A percentile compares a stretch with the other conserved stretches of the same genome.
Conservation (phyloP, 345 rosid genomes). For the Boechera divaricarpa region DNA sequence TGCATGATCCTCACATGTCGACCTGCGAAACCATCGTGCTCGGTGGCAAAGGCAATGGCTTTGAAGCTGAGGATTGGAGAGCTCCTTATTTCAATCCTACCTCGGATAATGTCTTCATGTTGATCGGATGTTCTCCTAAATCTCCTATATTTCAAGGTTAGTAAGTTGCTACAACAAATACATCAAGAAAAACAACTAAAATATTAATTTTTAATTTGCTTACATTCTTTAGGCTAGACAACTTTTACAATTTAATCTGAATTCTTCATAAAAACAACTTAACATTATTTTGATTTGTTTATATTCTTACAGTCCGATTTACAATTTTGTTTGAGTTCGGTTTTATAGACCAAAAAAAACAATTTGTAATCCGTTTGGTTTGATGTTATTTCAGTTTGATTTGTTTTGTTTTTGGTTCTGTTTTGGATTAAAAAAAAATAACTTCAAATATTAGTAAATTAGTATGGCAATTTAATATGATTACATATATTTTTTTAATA, state of each 20-base stretch:
- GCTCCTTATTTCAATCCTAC: slow-evolving; percentile 70
- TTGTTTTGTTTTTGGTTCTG: background rate
- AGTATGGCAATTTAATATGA: background rate
- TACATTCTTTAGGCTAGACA: background rate
- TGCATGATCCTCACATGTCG: slow-evolving; percentile 89
- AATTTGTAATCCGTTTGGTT: background rate
- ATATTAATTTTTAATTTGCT: background rate
- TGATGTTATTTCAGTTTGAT: background rate
- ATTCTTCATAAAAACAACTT: background rate
- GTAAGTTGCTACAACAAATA: background rate
- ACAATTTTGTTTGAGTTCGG: background rate
- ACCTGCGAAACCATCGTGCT: slow-evolving; percentile 70
- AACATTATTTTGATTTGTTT: background rate
- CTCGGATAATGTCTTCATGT: slow-evolving; percentile 82
- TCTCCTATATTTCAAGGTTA: slow-evolving; percentile 78
- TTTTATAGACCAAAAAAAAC: background rate
- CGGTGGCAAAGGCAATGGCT: slow-evolving; percentile 83
- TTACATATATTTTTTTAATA: background rate
- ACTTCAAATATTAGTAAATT: background rate
- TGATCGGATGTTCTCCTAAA: slow-evolving; percentile 76
- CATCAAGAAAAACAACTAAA: background rate
- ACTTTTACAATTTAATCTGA: background rate
- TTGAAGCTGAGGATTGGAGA: slow-evolving; percentile 79
- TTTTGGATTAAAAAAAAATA: background rate
- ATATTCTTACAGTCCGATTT: background rate